phyloP scores from a whole-genome alignment of 495 filamentous ascomycete species.

The Margaritispora aquatica region DNA sequence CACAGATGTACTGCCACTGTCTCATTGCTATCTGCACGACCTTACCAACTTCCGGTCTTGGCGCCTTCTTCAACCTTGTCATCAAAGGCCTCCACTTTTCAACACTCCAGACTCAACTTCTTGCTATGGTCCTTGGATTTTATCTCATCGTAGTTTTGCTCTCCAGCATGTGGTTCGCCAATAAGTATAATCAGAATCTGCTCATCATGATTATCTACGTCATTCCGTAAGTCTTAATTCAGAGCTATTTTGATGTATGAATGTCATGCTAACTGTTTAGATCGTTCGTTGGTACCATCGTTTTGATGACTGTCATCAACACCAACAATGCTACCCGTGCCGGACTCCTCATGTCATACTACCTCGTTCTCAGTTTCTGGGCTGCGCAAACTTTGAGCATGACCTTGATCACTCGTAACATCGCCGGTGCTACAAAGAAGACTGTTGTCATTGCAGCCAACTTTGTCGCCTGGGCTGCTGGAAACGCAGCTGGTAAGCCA shows the following conservation, averaged over 20 bases:
- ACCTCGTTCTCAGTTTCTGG: conserved; percentile 52
- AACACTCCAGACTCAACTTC: conserved; percentile 45
- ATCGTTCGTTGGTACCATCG: conserved; percentile 35
- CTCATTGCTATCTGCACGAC: conserved; percentile 59
- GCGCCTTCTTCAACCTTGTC: conserved; percentile 61
- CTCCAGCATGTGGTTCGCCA: conserved; percentile 56
- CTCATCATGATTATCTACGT: conserved; percentile 47
- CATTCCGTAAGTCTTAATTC: conserved; percentile 11
- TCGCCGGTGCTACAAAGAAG: conserved; percentile 22
- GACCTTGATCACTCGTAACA: conserved; percentile 30
- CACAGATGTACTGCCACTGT: conserved; percentile 41
- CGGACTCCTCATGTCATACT: conserved; percentile 50
- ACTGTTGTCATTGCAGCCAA: conserved; percentile 9
- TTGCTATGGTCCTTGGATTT: conserved; percentile 64
- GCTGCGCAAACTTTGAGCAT: conserved; percentile 48
- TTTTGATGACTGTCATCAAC: conserved; percentile 4
- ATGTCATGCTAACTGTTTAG: background rate
- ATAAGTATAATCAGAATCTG: conserved; percentile 56
- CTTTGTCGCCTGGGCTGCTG: conserved; percentile 15
- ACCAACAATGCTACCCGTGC: conserved; percentile 15
- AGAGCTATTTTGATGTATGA: background rate
- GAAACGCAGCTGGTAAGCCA: background rate
- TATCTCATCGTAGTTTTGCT: conserved; percentile 65
- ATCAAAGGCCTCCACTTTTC: conserved; percentile 43
- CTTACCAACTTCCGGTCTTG: conserved; percentile 59